Base-by-base conservation (phyloP, 1,284 basidiomycete genomes). In the Porogramme epimiltina region DNA sequence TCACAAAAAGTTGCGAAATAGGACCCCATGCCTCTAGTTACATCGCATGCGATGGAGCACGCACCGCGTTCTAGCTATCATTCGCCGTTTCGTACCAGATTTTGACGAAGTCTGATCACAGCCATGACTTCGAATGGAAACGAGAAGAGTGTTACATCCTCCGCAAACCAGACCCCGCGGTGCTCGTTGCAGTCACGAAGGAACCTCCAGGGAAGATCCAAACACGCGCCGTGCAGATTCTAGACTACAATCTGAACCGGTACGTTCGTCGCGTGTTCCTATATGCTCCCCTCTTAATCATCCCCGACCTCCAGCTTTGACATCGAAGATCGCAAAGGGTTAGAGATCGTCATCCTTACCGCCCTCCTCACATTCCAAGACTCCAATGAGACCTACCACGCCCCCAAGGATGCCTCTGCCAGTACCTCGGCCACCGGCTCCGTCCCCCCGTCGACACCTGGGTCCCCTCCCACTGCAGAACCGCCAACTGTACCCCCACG, bases 61-160 rank as follows among this genome's bases (percentile, higher is more conserved):
- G n/a, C n/a, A n/a, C n/a, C n/a, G n/a, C n/a, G n/a, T n/a, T n/a
- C n/a, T n/a, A n/a, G n/a, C n/a, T n/a, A n/a, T n/a, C n/a, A n/a
- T n/a, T n/a, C n/a, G n/a, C n/a, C n/a, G n/a, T n/a, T n/a, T n/a
- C n/a, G n/a, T n/a, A n/a, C n/a, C n/a, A n/a, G n/a, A n/a, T n/a
- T n/a, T n/a, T 13, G 19, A 6, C 42, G n/a, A n/a, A n/a, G n/a
- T n/a, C n/a, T n/a, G n/a, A n/a, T n/a, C 55, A n/a, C 60, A 91
- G 89, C 34, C 85, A 91, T 55, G 82, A 87, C 49, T 90, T 89
- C 57, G 89, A 92, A 64, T 92, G 89, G 89, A 88, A 83, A 64
- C 79, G 86, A 39, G 87, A 91, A 65, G 86, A 88, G 60, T 91
- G 89, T 66, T 91, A 79, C 66, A 82, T 93, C 64, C 70, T 93